These are phyloP conservation scores for Sisymbrium irio DNA, from an alignment of 345 rosid species.

Conservation along the genomic window DNA sequence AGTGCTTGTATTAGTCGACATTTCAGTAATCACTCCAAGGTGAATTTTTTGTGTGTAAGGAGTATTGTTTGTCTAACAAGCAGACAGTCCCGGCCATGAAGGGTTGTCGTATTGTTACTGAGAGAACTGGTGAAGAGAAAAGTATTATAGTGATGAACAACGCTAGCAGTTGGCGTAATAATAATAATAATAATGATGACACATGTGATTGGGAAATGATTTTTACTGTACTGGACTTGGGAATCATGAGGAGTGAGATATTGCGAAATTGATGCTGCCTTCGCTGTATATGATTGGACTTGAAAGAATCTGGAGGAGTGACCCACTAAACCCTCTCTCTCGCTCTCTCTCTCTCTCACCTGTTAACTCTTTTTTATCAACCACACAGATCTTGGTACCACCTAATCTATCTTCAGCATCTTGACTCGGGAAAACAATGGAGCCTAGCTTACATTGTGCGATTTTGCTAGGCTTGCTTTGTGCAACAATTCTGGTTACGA, in stretches of 20 bases:
- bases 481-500: neutral
- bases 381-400: neutral
- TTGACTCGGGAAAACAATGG: neutral
- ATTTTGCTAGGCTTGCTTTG: neutral
- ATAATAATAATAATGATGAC: neutral
- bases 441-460: neutral
- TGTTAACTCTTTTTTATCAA: neutral
- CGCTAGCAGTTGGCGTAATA: neutral
- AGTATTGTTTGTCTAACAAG: neutral
- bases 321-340: neutral
- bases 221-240: neutral
- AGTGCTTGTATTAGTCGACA: slow-evolving; percentile 14
- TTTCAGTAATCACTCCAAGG: slow-evolving; percentile 20
- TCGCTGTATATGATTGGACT: neutral
- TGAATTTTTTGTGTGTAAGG: slow-evolving; percentile 26
- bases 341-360: neutral
- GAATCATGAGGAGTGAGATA: neutral
- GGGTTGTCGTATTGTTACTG: neutral
- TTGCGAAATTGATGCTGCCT: neutral
- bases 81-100: neutral
- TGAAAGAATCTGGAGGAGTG: neutral
- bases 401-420: neutral
- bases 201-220: neutral
- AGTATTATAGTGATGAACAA: neutral
- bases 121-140: neutral